Base-by-base conservation (phyloP, 495 filamentous ascomycete genomes). In the Lepidopterella palustris region DNA sequence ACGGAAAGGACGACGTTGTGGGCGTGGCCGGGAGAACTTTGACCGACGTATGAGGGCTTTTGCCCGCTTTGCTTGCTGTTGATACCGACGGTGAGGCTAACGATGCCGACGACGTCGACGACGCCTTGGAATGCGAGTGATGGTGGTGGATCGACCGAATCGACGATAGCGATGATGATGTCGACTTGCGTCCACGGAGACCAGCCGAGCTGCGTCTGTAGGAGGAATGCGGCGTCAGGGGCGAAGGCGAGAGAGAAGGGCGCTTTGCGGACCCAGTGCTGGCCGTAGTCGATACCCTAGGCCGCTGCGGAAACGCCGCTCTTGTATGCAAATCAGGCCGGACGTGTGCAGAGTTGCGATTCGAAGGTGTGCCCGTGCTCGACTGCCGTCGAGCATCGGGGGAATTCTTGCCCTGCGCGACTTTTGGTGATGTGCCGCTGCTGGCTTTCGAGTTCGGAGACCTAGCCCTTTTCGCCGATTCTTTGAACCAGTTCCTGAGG, bases 1-100 rank as follows among this genome's bases (percentile, higher is more conserved):
- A 88, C 0, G 92, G 93, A 68, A 97, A 95, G 15, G 84, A 73
- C 9, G 83, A 80, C 5, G 81, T 73, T 2, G 88, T 95, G 0
- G 93, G 93, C 0, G 93, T 97, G 0, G 92, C 88, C 2, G 93
- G 93, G 3, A 97, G 82, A 15, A 97, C 88, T 75, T 97, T 97
- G 0, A 66, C 59, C 8, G 92, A 96, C 53, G 86, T 80, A 71
- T 96, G 89, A 3, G 93, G 93, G 24, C 86, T 85, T 13, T 57
- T 68, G 59, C 27, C 80, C 78, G 21, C 77, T 69, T 80, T 82
- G 39, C 58, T 51, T n/a, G 64, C 60, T 52, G 61, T 60, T 31
- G 73, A 74, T 80, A 71, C 39, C 82, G 83, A 42, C 79, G 84
- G 67, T 82, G 93, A 64, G 78, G 86, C 58, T 82, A 74, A 81